Percentiles rank a stretch among this genome's conserved stretches.
Conservation (phyloP, 345 rosid species). For the Tarenaya hassleriana region DNA sequence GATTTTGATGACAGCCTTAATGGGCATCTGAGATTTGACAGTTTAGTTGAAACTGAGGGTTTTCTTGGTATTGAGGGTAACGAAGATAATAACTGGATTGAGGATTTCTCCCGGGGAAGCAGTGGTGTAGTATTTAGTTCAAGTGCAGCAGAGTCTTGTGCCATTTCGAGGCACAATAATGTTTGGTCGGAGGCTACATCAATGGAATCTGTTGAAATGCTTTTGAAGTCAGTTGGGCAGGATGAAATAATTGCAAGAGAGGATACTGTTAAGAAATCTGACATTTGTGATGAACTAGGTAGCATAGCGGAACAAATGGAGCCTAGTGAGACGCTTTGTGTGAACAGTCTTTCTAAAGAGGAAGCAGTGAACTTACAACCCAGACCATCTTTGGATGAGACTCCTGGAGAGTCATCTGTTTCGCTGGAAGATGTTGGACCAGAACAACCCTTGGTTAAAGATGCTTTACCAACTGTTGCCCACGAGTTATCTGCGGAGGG, state of each 20-base stretch:
- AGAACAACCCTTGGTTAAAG: slow-evolving; percentile 38
- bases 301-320: slow-evolving; percentile 74
- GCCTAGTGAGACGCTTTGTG: slow-evolving; percentile 40
- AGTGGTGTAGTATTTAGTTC: slow-evolving; percentile 73
- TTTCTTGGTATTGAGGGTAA: slow-evolving; percentile 80
- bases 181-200: slow-evolving; percentile 99
- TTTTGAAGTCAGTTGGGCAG: slow-evolving; percentile 90
- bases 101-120: slow-evolving; percentile 63
- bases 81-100: slow-evolving; percentile 91
- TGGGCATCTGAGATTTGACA: slow-evolving; percentile 68
- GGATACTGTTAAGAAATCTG: slow-evolving; percentile 42
- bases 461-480: slow-evolving; percentile 28
- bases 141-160: slow-evolving; percentile 73
- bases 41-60: slow-evolving; percentile 61
- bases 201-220: slow-evolving; percentile 86
- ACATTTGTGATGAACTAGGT: slow-evolving; percentile 66
- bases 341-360: slow-evolving; percentile 27
- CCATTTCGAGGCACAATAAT: slow-evolving; percentile 73
- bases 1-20: too few species aligned
- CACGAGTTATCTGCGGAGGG: slow-evolving; percentile 35
- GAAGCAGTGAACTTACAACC: slow-evolving; percentile 36
- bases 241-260: slow-evolving; percentile 57
- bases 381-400: slow-evolving; percentile 29
- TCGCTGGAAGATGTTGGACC: slow-evolving; percentile 31
- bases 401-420: slow-evolving; percentile 30